Percentiles rank a stretch among this genome's conserved stretches.
Evolutionary conservation across 768 basidiomycete genomes (phyloP).

Genomic region (Boletellus ananiceps): DNA sequence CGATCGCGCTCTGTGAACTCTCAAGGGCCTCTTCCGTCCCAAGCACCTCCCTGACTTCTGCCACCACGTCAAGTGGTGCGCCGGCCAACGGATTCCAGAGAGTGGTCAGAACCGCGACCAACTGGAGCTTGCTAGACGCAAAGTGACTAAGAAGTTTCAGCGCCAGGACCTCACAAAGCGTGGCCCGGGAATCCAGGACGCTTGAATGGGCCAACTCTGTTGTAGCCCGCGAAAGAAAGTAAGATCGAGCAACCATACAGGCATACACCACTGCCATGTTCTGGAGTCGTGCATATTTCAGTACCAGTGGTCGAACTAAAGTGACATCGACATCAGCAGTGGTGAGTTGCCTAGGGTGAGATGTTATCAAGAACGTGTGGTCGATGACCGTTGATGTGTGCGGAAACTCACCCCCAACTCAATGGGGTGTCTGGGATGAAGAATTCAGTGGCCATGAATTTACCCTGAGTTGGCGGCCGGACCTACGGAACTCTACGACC

Average conservation of each 20-base stretch:
- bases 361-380: conserved; percentile 1
- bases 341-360: conserved; percentile 59
- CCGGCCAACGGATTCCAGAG: conserved; percentile 85
- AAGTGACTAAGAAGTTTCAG: conserved; percentile 80
- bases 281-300: conserved; percentile 71
- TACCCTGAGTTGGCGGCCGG: conserved; percentile 1
- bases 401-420: conserved; percentile 68
- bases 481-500: conserved; percentile 27
- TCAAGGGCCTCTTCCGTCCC: conserved; percentile 53
- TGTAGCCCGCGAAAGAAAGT: conserved; percentile 68
- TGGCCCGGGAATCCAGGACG: conserved; percentile 67
- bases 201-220: conserved; percentile 73
- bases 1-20: conserved; percentile 76
- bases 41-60: conserved; percentile 56
- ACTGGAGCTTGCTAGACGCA: conserved; percentile 68
- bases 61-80: conserved; percentile 59
- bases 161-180: conserved; percentile 83
- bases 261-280: conserved; percentile 75
- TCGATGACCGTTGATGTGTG: neutral
- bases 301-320: conserved; percentile 70
- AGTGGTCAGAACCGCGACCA: conserved; percentile 72
- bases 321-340: conserved; percentile 81
- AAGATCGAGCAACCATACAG: conserved; percentile 71
- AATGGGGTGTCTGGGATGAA: conserved; percentile 55
- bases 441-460: neutral